Evolutionary conservation across 495 filamentous ascomycete species (phyloP).

Genomic region (Xylaria bambusicola): DNA sequence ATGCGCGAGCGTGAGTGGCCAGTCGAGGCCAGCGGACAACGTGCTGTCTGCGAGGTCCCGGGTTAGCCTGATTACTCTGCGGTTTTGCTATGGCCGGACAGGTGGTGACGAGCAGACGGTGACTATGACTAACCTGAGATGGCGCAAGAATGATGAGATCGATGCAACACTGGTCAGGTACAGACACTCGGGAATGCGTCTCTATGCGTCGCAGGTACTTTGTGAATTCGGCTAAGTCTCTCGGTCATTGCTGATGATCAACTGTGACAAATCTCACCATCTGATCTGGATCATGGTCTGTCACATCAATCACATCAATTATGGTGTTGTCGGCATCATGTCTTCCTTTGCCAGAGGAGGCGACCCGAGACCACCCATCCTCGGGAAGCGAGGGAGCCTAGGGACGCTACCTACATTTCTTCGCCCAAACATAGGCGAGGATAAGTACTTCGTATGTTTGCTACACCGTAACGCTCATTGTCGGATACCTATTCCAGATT

Average conservation of each 20-base stretch:
- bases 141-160: conserved; percentile 19
- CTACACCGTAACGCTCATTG: not conserved
- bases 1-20: too few species aligned
- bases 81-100: not conserved
- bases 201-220: too few species aligned
- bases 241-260: not conserved
- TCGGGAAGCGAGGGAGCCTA: not conserved
- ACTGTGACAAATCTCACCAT: not conserved
- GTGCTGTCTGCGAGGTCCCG: too few species aligned
- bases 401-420: not conserved
- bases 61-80: too few species aligned
- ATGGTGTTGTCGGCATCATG: not conserved
- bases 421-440: too few species aligned
- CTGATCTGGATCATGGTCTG: too few species aligned
- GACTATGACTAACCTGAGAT: not conserved
- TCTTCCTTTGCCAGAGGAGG: not conserved
- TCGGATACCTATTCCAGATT: not conserved
- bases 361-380: not conserved
- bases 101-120: not conserved
- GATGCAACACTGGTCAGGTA: conserved; percentile 18
- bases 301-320: not conserved
- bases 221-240: not conserved
- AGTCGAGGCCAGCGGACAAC: too few species aligned
- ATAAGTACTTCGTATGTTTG: too few species aligned
- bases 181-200: too few species aligned